phyloP scores from a whole-genome alignment of 139 green algal genomes.

The Pycnococcus provasolii region DNA sequence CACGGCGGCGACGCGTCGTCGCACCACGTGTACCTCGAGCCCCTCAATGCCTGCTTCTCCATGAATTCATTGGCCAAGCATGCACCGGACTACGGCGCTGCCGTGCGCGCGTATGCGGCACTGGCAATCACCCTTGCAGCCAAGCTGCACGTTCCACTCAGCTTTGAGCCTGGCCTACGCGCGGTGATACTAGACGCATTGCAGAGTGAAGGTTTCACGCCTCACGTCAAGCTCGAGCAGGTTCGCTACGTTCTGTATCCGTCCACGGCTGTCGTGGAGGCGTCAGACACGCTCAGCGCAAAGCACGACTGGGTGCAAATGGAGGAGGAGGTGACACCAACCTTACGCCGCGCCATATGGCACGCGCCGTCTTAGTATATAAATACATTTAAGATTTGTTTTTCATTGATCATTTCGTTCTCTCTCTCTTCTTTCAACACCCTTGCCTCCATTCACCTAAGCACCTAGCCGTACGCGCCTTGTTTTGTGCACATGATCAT shows the following conservation, averaged over 20 bases:
- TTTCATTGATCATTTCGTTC: too few relatives aligned
- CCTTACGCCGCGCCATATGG: neutral
- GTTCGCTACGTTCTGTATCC: neutral
- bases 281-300: neutral
- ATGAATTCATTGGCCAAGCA: neutral
- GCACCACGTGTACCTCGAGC: neutral
- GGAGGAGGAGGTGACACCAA: neutral
- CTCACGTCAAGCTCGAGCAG: neutral
- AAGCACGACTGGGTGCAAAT: constrained; percentile 16
- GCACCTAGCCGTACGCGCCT: too few relatives aligned
- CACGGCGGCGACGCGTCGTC: neutral
- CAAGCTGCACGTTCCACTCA: neutral
- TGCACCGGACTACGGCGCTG: neutral
- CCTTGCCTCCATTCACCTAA: too few relatives aligned
- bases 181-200: neutral
- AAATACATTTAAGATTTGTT: too few relatives aligned
- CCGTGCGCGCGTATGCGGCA: neutral
- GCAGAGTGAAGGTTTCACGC: neutral
- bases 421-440: too few relatives aligned
- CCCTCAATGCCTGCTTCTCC: neutral
- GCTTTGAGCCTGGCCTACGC: neutral
- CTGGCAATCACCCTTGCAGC: neutral
- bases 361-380: too few relatives aligned
- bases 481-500: too few relatives aligned
- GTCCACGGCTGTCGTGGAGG: constrained; percentile 1